Conservation (phyloP, 495 filamentous ascomycete species). For the Astrothelium macrocarpum region DNA sequence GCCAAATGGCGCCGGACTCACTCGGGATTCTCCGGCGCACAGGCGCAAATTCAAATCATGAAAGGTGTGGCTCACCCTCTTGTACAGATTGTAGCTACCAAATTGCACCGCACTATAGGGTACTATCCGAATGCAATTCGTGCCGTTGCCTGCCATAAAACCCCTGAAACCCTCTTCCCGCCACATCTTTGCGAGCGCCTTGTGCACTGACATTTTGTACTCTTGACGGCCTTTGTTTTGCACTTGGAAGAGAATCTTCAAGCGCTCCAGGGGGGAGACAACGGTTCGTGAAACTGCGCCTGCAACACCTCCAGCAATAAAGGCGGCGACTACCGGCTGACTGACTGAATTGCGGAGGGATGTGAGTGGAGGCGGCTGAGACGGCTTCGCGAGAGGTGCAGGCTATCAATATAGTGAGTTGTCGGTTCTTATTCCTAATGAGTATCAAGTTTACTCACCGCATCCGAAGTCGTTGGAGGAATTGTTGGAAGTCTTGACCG, state of each 20-base stretch:
- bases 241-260: slow-evolving; percentile 96
- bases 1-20: background rate
- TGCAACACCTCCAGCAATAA: slow-evolving; percentile 90
- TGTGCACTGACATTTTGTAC: slow-evolving; percentile 81
- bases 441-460: too few species aligned
- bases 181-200: slow-evolving; percentile 89
- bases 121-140: slow-evolving; percentile 95
- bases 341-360: slow-evolving; percentile 34
- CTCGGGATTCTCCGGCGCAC: background rate
- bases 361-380: background rate
- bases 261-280: slow-evolving; percentile 85
- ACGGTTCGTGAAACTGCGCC: slow-evolving; percentile 96
- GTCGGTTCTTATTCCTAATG: too few species aligned
- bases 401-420: background rate
- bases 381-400: background rate
- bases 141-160: slow-evolving; percentile 94
- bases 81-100: slow-evolving; percentile 95
- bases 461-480: background rate
- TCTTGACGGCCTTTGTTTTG: slow-evolving; percentile 85
- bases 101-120: slow-evolving; percentile 98
- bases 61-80: slow-evolving; percentile 53
- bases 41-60: background rate
- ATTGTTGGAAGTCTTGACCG: background rate
- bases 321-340: slow-evolving; percentile 80
- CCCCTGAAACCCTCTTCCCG: slow-evolving; percentile 91